Percentiles rank a stretch among this genome's conserved stretches.
phyloP scores from a whole-genome alignment of 2,329 filamentous ascomycete genomes.

The Fusarium transvaalense region DNA sequence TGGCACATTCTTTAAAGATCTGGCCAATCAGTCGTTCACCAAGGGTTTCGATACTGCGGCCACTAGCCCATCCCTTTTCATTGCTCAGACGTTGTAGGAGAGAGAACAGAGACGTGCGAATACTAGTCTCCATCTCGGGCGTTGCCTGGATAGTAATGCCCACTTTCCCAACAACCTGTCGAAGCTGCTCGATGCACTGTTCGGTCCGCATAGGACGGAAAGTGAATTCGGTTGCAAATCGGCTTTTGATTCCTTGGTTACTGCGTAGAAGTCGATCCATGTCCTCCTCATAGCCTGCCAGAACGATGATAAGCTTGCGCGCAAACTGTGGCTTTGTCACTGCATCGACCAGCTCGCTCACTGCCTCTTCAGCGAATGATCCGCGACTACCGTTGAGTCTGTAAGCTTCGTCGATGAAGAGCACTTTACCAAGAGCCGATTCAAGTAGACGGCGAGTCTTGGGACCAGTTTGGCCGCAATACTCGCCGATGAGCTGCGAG shows the following conservation, averaged over 20 bases:
- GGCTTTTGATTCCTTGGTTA: constrained; percentile 72
- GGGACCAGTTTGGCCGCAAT: constrained; percentile 75
- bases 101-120: constrained; percentile 47
- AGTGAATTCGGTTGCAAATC: constrained; percentile 72
- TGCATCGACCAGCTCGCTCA: constrained; percentile 65
- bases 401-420: constrained; percentile 80
- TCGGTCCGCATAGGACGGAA: constrained; percentile 63
- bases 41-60: constrained; percentile 70
- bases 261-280: constrained; percentile 72
- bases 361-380: constrained; percentile 66
- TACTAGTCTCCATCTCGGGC: constrained; percentile 41
- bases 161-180: constrained; percentile 49
- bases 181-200: constrained; percentile 62
- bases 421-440: constrained; percentile 72
- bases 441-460: constrained; percentile 72
- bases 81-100: constrained; percentile 58
- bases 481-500: constrained; percentile 75
- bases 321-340: constrained; percentile 67
- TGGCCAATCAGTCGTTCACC: constrained; percentile 63
- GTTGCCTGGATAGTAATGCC: constrained; percentile 50
- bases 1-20: constrained; percentile 53
- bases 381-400: constrained; percentile 66
- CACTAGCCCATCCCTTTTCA: constrained; percentile 70
- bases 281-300: constrained; percentile 75
- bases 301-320: constrained; percentile 72